phyloP scores from a whole-genome alignment of 352 stramenopile species.

The Achlya hypogyna region DNA sequence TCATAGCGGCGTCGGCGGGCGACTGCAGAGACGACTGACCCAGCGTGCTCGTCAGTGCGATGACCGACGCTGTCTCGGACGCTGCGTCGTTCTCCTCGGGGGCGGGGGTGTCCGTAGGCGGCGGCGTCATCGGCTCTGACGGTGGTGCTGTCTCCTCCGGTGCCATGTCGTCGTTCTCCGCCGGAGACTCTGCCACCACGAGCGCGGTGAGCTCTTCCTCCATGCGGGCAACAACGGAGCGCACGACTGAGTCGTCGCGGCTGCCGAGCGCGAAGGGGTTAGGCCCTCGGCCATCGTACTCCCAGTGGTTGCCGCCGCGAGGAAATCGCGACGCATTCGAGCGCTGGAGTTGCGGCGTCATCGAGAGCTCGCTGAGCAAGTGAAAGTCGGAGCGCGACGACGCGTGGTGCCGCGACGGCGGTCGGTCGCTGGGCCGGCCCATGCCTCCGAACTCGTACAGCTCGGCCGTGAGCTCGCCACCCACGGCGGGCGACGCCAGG shows the following conservation, averaged over 20 bases:
- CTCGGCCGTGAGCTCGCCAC: neutral
- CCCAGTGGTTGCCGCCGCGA: neutral
- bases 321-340: neutral
- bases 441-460: conserved; percentile 4
- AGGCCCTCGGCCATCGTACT: neutral
- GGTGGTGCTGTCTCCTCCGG: neutral
- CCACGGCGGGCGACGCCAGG: neutral
- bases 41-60: conserved; percentile 74
- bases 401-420: conserved; percentile 52
- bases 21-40: conserved; percentile 72
- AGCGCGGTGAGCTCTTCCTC: conserved; percentile 61
- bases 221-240: conserved; percentile 58
- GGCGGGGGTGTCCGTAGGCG: neutral
- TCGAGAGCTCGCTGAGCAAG: conserved; percentile 70
- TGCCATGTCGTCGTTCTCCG: neutral
- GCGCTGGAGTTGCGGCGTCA: conserved; percentile 21
- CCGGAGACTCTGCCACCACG: conserved; percentile 23
- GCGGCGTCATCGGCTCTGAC: neutral
- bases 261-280: neutral
- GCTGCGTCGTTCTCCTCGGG: conserved; percentile 22
- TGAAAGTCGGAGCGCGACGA: conserved; percentile 51
- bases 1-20: conserved; percentile 37
- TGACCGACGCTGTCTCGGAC: conserved; percentile 64
- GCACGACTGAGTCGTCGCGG: conserved; percentile 28
- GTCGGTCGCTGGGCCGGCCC: conserved; percentile 19